These are phyloP conservation scores for Dipteronia dyeriana DNA, from an alignment of 345 rosid species.

Conservation along the genomic window DNA sequence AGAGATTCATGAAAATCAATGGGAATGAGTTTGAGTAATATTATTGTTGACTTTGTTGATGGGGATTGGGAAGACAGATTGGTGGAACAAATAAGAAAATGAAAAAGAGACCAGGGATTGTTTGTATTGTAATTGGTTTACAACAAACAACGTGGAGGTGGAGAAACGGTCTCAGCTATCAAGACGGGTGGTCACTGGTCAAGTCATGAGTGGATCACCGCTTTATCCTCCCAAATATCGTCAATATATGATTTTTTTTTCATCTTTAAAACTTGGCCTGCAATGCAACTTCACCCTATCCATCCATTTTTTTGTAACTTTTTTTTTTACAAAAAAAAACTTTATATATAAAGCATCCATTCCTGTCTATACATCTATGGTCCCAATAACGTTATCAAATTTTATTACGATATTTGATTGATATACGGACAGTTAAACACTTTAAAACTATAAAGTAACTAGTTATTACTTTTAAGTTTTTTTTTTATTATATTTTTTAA, in stretches of 20 bases:
- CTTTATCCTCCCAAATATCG: constrained; percentile 1
- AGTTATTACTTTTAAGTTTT: no score
- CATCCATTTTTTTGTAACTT: no score
- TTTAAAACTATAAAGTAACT: no score
- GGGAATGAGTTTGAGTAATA: constrained; percentile 7
- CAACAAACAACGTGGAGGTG: neutral
- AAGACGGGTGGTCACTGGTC: neutral
- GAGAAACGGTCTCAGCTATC: constrained; percentile 18
- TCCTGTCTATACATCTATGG: neutral
- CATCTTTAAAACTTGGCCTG: no score
- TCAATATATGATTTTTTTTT: neutral
- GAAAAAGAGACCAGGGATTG: neutral
- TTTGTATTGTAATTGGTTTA: neutral
- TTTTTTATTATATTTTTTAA: no score
- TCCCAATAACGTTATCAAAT: no score
- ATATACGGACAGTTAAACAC: no score
- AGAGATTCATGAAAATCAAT: constrained; percentile 1
- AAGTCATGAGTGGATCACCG: constrained; percentile 13
- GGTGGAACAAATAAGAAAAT: constrained; percentile 3
- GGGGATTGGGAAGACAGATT: constrained; percentile 12
- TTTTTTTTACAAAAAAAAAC: no score
- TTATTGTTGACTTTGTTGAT: neutral
- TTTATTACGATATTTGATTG: no score
- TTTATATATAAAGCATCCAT: neutral
- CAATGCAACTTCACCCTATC: no score